These are phyloP conservation scores for Kwoniella heveanensis DNA, from an alignment of 768 basidiomycete genomes.

Conservation along the genomic window DNA sequence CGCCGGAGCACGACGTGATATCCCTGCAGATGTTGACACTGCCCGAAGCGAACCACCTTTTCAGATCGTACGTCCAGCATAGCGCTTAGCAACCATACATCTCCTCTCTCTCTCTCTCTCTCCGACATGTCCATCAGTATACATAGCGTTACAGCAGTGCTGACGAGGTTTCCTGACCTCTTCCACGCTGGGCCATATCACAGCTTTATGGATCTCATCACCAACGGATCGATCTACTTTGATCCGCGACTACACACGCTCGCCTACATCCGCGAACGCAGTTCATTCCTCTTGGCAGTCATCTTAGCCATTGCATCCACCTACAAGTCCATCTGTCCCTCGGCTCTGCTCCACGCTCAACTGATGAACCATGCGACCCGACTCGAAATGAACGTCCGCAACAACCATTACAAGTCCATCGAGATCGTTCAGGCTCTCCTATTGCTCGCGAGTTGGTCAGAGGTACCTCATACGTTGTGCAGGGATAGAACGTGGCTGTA, in stretches of 20 bases:
- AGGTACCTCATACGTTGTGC: slow-evolving; percentile 14
- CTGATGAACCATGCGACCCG: slow-evolving; percentile 9
- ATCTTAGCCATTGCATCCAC: slow-evolving; percentile 15
- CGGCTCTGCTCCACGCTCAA: slow-evolving; percentile 11
- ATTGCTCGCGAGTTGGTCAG: slow-evolving; percentile 20
- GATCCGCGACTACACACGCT: slow-evolving; percentile 23
- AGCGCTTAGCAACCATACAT: too few species aligned
- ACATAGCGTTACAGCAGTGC: too few species aligned
- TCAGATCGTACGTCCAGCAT: slow-evolving; percentile 9
- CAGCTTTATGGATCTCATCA: slow-evolving; percentile 23
- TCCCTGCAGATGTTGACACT: slow-evolving; percentile 20
- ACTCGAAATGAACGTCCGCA: slow-evolving; percentile 12
- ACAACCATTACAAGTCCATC: slow-evolving; percentile 20
- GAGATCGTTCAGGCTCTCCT: slow-evolving; percentile 23
- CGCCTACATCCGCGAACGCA: slow-evolving; percentile 11
- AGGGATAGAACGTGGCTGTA: slow-evolving; percentile 22
- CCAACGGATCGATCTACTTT: slow-evolving; percentile 26
- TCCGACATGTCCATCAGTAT: too few species aligned
- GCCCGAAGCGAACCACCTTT: slow-evolving; percentile 17
- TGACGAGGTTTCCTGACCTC: neutral
- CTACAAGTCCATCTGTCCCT: slow-evolving; percentile 12
- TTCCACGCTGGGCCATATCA: too few species aligned
- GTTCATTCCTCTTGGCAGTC: slow-evolving; percentile 21
- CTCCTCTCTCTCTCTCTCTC: neutral
- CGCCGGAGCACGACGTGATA: slow-evolving; percentile 23